Percentiles rank a stretch among this genome's conserved stretches.
These are phyloP conservation scores for Oenanthe javanica DNA, from an alignment of 140 eudicot genomes.

Conservation along the genomic window DNA sequence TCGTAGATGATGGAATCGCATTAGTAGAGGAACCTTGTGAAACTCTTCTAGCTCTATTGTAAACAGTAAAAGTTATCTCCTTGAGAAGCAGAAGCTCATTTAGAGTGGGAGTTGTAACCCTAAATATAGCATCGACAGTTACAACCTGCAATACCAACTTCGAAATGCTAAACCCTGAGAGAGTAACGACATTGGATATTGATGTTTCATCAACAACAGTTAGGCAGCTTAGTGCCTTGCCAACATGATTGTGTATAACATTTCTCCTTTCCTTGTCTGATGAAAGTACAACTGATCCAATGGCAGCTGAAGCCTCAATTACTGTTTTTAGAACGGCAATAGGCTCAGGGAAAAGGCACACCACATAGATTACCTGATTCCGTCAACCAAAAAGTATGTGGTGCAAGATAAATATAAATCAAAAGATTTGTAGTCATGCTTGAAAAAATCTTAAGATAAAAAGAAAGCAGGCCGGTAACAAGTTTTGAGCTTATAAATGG, in stretches of 20 bases:
- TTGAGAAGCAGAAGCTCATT: conserved; percentile 73
- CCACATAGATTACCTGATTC: conserved; percentile 85
- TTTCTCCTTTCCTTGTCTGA: conserved; percentile 83
- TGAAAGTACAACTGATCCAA: conserved; percentile 63
- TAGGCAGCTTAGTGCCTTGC: conserved; percentile 80
- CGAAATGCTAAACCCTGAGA: conserved; percentile 82
- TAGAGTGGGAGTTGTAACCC: conserved; percentile 80
- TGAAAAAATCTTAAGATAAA: background rate
- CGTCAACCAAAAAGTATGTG: conserved; percentile 10
- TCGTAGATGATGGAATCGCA: conserved; percentile 39
- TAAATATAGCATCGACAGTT: conserved; percentile 81
- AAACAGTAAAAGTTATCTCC: conserved; percentile 95
- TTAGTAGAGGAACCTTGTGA: conserved; percentile 64
- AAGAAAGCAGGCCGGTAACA: no score
- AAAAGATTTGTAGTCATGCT: background rate
- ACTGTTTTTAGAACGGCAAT: conserved; percentile 73
- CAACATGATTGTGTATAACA: conserved; percentile 80
- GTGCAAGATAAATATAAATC: background rate
- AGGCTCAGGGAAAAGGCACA: conserved; percentile 98
- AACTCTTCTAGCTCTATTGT: conserved; percentile 82
- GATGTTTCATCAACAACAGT: conserved; percentile 87
- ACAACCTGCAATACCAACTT: conserved; percentile 85
- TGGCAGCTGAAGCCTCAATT: conserved; percentile 73
- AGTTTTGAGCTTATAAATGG: background rate
- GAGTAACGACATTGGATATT: conserved; percentile 69